phyloP scores from a whole-genome alignment of 208 protist species.

The Crithidia bombi region DNA sequence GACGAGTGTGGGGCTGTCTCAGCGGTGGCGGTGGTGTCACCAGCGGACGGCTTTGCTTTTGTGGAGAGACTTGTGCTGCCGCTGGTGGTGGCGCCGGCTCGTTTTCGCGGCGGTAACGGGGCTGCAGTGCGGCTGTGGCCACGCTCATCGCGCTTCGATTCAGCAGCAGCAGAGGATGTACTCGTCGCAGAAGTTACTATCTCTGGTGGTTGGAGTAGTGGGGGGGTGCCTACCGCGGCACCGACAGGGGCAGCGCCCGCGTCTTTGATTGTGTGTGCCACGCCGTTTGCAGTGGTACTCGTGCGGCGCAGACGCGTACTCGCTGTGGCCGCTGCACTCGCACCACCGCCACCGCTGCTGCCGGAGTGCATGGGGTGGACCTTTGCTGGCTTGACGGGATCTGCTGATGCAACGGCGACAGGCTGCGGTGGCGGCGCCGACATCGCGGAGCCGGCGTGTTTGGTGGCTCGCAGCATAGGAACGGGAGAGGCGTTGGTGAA shows the following conservation, averaged over 20 bases:
- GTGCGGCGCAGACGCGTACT: not conserved
- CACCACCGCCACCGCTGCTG: not conserved
- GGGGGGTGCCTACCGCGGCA: too few relatives aligned
- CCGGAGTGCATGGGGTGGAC: not conserved
- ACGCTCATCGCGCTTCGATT: not conserved
- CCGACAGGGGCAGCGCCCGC: not conserved
- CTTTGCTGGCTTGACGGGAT: not conserved
- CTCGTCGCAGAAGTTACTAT: not conserved
- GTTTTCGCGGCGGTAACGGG: not conserved
- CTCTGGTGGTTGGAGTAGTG: too few relatives aligned
- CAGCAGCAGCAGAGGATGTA: not conserved
- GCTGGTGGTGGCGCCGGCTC: not conserved
- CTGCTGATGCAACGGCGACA: not conserved
- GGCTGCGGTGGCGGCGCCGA: not conserved
- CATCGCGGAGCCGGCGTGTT: not conserved
- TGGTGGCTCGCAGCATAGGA: not conserved
- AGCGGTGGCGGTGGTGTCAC: not conserved
- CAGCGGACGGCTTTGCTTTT: not conserved
- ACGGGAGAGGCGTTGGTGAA: not conserved
- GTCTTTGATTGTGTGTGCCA: not conserved
- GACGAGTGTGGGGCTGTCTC: not conserved
- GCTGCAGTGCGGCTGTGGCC: slow-evolving; percentile 1
- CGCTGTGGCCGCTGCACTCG: not conserved
- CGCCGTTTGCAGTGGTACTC: slow-evolving; percentile 2
- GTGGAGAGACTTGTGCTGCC: not conserved